phyloP scores from a whole-genome alignment of 2,329 filamentous ascomycete genomes.

The Tolypocladium cylindrosporum region DNA sequence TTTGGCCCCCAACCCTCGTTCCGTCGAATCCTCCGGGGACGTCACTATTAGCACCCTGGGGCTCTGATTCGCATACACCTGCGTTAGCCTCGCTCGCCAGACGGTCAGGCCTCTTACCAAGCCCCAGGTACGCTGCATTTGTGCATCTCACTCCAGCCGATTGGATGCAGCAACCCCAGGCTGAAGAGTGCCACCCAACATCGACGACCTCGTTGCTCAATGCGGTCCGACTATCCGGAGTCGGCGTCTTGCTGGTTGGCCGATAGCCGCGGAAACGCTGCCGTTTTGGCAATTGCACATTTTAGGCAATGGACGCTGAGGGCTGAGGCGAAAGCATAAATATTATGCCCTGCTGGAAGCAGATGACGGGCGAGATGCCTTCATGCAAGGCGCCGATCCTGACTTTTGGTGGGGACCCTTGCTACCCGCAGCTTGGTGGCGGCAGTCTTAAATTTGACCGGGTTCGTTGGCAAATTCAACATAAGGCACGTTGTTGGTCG shows the following conservation, averaged over 20 bases:
- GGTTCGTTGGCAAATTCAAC: background rate
- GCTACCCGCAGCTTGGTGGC: background rate
- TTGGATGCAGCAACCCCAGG: background rate
- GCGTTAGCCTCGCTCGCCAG: background rate
- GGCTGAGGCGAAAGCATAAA: background rate
- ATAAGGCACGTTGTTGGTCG: background rate
- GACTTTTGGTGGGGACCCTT: background rate
- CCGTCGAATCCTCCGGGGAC: background rate
- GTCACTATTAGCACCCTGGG: background rate
- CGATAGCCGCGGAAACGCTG: background rate
- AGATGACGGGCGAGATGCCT: background rate
- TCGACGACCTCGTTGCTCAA: background rate
- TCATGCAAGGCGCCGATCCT: background rate
- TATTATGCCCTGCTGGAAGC: background rate
- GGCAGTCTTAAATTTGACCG: background rate
- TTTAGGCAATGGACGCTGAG: background rate
- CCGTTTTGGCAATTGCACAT: background rate
- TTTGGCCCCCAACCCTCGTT: background rate
- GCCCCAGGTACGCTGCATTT: background rate
- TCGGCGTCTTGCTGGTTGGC: background rate
- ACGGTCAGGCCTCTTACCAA: background rate
- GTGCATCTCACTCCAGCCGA: background rate
- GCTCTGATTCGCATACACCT: constrained; percentile 1
- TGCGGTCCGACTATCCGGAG: background rate
- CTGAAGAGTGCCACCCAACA: background rate